These are phyloP conservation scores for Schwanniomyces yamadae DNA, from an alignment of 805 yeast species.

Conservation along the genomic window DNA sequence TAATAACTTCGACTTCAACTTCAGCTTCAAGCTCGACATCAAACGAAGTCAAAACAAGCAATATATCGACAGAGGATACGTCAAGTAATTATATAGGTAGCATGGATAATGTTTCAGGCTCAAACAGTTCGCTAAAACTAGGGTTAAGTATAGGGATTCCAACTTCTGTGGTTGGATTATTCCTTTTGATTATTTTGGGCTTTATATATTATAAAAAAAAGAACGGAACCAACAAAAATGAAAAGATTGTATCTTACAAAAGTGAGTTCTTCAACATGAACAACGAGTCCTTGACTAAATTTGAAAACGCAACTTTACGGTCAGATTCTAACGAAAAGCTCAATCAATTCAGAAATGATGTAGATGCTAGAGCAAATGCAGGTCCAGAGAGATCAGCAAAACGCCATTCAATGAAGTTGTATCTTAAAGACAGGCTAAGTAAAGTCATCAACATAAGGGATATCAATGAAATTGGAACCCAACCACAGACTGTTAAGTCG, in stretches of 20 bases:
- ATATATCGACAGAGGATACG: not conserved
- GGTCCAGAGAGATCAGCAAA: constrained; percentile 8
- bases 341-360: not conserved
- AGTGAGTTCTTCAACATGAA: constrained; percentile 7
- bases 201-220: constrained; percentile 21
- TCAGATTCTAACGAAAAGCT: not conserved
- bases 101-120: constrained; percentile 1
- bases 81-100: constrained; percentile 3
- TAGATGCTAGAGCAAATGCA: not conserved
- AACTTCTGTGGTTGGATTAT: constrained; percentile 24
- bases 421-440: constrained; percentile 23
- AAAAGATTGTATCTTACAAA: constrained; percentile 9
- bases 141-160: constrained; percentile 36
- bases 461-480: constrained; percentile 3
- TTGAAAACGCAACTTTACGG: constrained; percentile 1
- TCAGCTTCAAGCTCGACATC: not conserved
- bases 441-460: constrained; percentile 22
- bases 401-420: constrained; percentile 15
- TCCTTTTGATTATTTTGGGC: constrained; percentile 18
- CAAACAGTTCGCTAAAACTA: constrained; percentile 15
- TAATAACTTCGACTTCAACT: not conserved
- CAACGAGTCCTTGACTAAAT: not conserved
- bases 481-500: constrained; percentile 15
- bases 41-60: not conserved
- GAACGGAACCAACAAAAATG: constrained; percentile 10